These are phyloP conservation scores for Blastomyces silverae DNA, from an alignment of 2,329 filamentous ascomycete species.

Conservation along the genomic window DNA sequence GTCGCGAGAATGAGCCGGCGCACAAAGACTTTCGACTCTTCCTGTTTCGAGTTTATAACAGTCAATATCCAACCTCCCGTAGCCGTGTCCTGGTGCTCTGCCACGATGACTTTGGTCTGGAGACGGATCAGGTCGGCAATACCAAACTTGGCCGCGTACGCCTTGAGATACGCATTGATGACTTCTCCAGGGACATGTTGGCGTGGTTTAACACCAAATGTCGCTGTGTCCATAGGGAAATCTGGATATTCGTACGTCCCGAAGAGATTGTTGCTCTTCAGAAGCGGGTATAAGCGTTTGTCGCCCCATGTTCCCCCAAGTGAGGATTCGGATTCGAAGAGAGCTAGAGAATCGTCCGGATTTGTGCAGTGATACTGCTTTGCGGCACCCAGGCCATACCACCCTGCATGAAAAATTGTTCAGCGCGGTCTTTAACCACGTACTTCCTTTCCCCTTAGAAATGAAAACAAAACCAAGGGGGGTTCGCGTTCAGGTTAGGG, in stretches of 20 bases:
- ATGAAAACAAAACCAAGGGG: neutral
- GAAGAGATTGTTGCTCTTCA: slow-evolving; percentile 67
- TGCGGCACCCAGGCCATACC: slow-evolving; percentile 54
- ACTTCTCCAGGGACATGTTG: slow-evolving; percentile 55
- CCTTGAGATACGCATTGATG: slow-evolving; percentile 52
- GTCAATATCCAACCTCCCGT: slow-evolving; percentile 29
- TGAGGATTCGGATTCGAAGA: slow-evolving; percentile 53
- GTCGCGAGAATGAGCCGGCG: slow-evolving; percentile 55
- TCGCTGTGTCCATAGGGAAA: slow-evolving; percentile 59
- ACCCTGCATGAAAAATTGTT: slow-evolving; percentile 32
- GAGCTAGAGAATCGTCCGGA: slow-evolving; percentile 49
- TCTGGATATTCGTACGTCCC: slow-evolving; percentile 69
- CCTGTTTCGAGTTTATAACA: slow-evolving; percentile 20
- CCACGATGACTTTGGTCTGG: slow-evolving; percentile 44
- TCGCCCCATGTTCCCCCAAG: slow-evolving; percentile 65
- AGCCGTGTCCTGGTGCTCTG: slow-evolving; percentile 34
- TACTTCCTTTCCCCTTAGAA: neutral
- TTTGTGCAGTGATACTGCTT: slow-evolving; percentile 57
- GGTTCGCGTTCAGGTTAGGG: neutral
- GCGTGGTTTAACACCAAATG: slow-evolving; percentile 45
- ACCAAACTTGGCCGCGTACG: slow-evolving; percentile 50
- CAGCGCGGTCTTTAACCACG: neutral
- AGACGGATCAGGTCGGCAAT: slow-evolving; percentile 45
- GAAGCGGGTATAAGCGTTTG: slow-evolving; percentile 57
- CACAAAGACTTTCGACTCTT: slow-evolving; percentile 24